Base-by-base conservation (phyloP, 2,329 filamentous ascomycete species). In the Plenodomus tracheiphilus region DNA sequence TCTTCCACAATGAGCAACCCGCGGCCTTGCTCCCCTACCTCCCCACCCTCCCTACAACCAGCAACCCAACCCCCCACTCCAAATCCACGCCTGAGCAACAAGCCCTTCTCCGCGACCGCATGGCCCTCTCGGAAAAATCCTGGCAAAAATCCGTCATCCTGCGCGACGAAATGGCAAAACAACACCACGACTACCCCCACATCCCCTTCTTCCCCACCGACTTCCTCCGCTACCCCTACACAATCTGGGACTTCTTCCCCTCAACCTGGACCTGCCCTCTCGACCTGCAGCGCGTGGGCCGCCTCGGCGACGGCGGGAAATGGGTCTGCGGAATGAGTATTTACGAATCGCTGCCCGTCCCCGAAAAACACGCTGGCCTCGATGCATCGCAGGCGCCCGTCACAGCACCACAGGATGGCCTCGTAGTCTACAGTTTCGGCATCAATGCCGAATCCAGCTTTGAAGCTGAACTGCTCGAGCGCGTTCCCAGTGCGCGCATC, bases 241-340 rank as follows among this genome's bases (percentile, higher is more conserved):
- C 65, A 0, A 54, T 69, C 34, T 69, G 66, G 66, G 66, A 69
- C 46, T 69, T 66, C 52, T 69, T 68, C 37, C 65, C 66, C 1
- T 54, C 66, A 7, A 65, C 64, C 3, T 69, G 62, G 61, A 68
- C 64, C 35, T 69, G 66, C 34, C 66, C 66, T 10, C 66, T 68
- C 34, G 66, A 69, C 47, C 54, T 69, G 28, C 66, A 69, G 46
- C 62, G 66, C 28, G 60, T 69, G 0, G 66, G 66, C 2, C 53
- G 65, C 8, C 56, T 69, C 6, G 66, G 66, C 4, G 66, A 69
- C 40, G 66, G 66, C 22, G 66, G 66, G 13, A 69, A 69, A 54
- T 69, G 66, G 66, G 65, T 69, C 16, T 69, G 66, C 42, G 66
- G 66, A 11, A 68, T 69, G 65, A 68, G 60, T 39, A 43, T 68